These are phyloP conservation scores for Scheffersomyces stipitis DNA, from an alignment of 805 yeast species.

Conservation along the genomic window DNA sequence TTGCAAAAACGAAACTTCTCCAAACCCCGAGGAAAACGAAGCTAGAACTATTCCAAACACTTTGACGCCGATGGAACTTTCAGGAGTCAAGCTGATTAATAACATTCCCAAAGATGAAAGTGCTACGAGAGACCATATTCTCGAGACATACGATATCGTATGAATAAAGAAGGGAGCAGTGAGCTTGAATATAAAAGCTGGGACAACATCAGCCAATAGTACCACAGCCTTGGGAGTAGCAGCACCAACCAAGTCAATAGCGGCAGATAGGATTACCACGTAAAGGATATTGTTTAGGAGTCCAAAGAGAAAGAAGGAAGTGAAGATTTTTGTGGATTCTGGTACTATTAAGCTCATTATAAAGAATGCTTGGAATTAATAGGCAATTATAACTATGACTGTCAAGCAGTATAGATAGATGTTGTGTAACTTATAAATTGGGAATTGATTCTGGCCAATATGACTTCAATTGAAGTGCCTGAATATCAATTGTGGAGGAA, in stretches of 20 bases:
- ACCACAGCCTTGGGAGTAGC: constrained; percentile 82
- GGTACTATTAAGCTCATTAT: too few species aligned
- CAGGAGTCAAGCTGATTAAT: constrained; percentile 47
- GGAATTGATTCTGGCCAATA: too few species aligned
- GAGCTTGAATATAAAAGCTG: constrained; percentile 71
- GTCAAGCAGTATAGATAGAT: too few species aligned
- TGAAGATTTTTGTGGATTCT: constrained; percentile 34
- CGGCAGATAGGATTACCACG: constrained; percentile 89
- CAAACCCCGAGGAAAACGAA: constrained; percentile 82
- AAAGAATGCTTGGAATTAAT: too few species aligned
- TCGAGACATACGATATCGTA: constrained; percentile 51
- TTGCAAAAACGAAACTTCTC: constrained; percentile 86
- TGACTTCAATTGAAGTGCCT: too few species aligned
- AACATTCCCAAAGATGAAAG: constrained; percentile 77
- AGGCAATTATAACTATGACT: too few species aligned
- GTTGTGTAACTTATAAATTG: too few species aligned
- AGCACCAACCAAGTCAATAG: constrained; percentile 86
- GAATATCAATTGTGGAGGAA: too few species aligned
- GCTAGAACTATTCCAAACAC: constrained; percentile 76
- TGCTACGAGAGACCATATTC: constrained; percentile 56
- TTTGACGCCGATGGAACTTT: constrained; percentile 35
- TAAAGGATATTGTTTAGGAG: constrained; percentile 84
- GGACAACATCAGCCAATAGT: constrained; percentile 81
- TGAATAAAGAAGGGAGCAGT: constrained; percentile 81
- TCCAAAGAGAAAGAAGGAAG: constrained; percentile 79